phyloP scores from a whole-genome alignment of 192 early-diverging fungal species.

The Paraglomus occultum region DNA sequence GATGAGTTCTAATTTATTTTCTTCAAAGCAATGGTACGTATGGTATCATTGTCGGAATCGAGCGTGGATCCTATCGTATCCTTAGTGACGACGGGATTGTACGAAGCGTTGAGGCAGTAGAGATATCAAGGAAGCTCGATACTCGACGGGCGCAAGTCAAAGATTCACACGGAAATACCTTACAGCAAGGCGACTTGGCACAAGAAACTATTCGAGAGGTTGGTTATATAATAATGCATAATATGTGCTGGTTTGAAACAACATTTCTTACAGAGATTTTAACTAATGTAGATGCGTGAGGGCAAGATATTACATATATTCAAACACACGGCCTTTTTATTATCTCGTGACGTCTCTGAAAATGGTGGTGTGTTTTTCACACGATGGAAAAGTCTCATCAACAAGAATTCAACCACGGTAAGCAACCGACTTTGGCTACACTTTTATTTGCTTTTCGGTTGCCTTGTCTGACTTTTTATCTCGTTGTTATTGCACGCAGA shows the following conservation, averaged over 20 bases:
- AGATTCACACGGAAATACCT: constrained; percentile 50
- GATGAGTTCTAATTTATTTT: background rate
- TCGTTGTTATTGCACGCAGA: background rate
- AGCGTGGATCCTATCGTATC: constrained; percentile 70
- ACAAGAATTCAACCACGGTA: constrained; percentile 41
- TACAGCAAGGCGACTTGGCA: constrained; percentile 72
- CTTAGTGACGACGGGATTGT: constrained; percentile 74
- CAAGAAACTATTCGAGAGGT: constrained; percentile 63
- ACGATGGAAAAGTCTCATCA: constrained; percentile 61
- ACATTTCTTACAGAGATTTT: background rate
- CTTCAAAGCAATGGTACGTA: constrained; percentile 58
- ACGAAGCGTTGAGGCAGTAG: constrained; percentile 60
- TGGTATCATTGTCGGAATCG: constrained; percentile 81
- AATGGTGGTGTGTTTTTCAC: constrained; percentile 77
- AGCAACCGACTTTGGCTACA: constrained; percentile 27
- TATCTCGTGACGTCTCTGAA: constrained; percentile 69
- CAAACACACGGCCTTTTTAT: constrained; percentile 77
- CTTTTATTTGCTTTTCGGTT: no score
- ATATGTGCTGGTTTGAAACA: background rate
- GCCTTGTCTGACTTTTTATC: no score
- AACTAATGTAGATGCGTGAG: constrained; percentile 40
- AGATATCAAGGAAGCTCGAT: constrained; percentile 73
- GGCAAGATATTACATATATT: constrained; percentile 83
- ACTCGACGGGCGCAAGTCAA: constrained; percentile 49
- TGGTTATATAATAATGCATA: constrained; percentile 22